Evolutionary conservation across 2,329 filamentous ascomycete genomes (phyloP), one percentile per base, ranked within the genome.

Genomic region (Periconia macrospinosa): DNA sequence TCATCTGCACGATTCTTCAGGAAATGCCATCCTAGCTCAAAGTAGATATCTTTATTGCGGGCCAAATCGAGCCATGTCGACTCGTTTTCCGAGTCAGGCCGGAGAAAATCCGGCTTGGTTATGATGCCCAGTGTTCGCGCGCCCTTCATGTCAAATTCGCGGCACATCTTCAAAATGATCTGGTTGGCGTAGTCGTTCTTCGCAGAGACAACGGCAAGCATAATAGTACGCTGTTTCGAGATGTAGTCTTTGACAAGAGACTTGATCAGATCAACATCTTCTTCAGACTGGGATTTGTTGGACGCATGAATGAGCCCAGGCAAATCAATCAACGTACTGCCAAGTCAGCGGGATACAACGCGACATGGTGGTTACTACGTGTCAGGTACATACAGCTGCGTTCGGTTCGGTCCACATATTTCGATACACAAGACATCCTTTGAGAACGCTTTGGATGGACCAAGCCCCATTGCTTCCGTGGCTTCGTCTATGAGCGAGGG

Each of bases 61-160:
- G 72, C 73, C 0, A 78, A 53, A 6, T 73, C 63, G 18, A 79
- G 56, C 54, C 75, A 81, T 2, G 55, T 65, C 1, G 52, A 56
- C 52, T 83, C 77, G 6, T 76, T 74, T 0, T 69, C 66, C 0
- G 75, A 75, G 0, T 74, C 76, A 0, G 67, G 49, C 0, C 59
- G 61, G 0, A 81, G 65, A 2, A 69, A 65, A 55, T 86, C 83
- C 0, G 81, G 80, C 60, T 85, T 85, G 0, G 83, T 86, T 49
- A 86, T 78, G 52, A 86, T 78, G 0, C 83, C 81, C 0, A 86
- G 67, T 0, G 83, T 86, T 2, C 83, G 77, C 2, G 68, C 56
- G 13, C 75, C 72, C 0, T 72, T 58, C 1, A 71, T 70, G 55
- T 85, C 82, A 27, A 83, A 76, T 41, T 71, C 60, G 17, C 74